Base-by-base conservation (phyloP, 371 early-diverging fungal species). In the Paraphysoderma sedebokerense region DNA sequence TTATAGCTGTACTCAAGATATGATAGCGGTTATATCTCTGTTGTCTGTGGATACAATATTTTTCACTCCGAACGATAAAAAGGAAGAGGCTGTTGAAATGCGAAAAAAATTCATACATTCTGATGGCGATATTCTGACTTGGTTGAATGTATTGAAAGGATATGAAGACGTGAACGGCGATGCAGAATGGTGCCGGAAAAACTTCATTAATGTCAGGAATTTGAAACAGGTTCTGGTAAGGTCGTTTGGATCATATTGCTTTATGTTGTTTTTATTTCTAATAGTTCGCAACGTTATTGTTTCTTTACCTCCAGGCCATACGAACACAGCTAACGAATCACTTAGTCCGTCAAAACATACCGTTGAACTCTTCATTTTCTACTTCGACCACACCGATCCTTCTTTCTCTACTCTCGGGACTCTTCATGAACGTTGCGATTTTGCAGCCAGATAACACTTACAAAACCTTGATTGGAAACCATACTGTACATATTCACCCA, bases 121-220 rank as follows among this genome's bases (percentile, higher is more conserved):
- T n/a, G 79, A 82, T 38, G 93, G 95, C 45, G 95, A 97, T 63
- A 92, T 91, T 52, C 52, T 93, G 34, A 92, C 92, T 0, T 68
- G 82, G 5, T 58, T 91, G 44, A 91, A 88, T 54, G 83, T 87
- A 3, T 56, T 86, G 28, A 69, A 74, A 11, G 86, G 76, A 0
- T 93, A 82, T 56, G 63, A 72, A 62, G 70, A 73, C 33, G 81
- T 79, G 22, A 67, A 81, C 38, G 81, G 81, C 1, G 77, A 85
- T 49, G 30, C 49, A 3, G 77, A 78, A 35, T 97, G 95, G 95
- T 95, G 95, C 59, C 64, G 67, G 35, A 82, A 87, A 32, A 80
- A 95, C 57, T 93, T 84, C 63, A 76, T 97, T 47, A 87, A 86
- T 56, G 63, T 58, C 11, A 65, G 93, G 34, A 79, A 84, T 40